A percentile compares a stretch with the other conserved stretches of the same genome.
These are phyloP conservation scores for Alopecurus myosuroides DNA, from an alignment of 176 grass and related monocot genomes.

Conservation along the genomic window DNA sequence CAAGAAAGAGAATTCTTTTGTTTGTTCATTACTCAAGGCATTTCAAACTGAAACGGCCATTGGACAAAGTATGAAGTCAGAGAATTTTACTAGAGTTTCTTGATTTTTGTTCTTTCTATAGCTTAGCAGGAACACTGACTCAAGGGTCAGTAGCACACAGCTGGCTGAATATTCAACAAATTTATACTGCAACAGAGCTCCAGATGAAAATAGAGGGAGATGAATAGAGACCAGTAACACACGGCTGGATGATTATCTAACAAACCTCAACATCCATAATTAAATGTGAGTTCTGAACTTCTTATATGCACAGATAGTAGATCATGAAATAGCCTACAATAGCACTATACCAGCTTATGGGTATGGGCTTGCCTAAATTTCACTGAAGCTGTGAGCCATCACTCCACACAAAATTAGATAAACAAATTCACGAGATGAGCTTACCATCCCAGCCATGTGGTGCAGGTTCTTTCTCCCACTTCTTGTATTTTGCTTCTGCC, in stretches of 20 bases:
- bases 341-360: neutral
- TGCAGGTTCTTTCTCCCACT: constrained; percentile 94
- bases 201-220: neutral
- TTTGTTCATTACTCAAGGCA: neutral
- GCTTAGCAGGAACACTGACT: neutral
- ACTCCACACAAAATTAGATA: neutral
- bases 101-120: neutral
- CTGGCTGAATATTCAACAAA: neutral
- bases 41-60: neutral
- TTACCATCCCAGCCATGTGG: constrained; percentile 93
- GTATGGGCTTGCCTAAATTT: neutral
- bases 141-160: neutral
- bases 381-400: neutral
- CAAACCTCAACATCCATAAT: neutral
- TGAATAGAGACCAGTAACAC: neutral
- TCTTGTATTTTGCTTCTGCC: constrained; percentile 86
- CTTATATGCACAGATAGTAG: neutral
- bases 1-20: neutral
- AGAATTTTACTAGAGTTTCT: neutral
- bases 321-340: neutral
- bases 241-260: neutral
- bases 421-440: neutral
- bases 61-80: neutral
- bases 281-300: neutral
- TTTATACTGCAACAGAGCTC: neutral